A percentile compares a stretch with the other conserved stretches of the same genome.
phyloP scores from a whole-genome alignment of 1,284 basidiomycete genomes.

The Cystobasidium slooffiae region DNA sequence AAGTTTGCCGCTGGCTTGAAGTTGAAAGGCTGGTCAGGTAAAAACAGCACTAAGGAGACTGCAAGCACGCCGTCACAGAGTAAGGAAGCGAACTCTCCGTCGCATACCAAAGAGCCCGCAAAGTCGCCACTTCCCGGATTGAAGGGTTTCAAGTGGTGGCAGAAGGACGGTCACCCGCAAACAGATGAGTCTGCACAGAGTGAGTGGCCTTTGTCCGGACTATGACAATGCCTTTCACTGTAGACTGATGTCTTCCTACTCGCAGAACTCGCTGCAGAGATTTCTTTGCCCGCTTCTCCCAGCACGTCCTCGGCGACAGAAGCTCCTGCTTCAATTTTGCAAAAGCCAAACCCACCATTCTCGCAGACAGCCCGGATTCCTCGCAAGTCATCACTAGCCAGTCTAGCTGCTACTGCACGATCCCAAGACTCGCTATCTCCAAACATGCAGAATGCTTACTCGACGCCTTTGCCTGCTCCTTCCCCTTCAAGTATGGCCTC shows the following conservation, averaged over 20 bases:
- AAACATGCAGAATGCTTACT: constrained; percentile 1
- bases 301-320: constrained; percentile 17
- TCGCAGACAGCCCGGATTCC: constrained; percentile 26
- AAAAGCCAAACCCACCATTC: constrained; percentile 22
- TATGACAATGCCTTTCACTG: not conserved
- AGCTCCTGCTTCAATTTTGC: not conserved
- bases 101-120: constrained; percentile 7
- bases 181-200: constrained; percentile 13
- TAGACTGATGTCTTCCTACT: not conserved
- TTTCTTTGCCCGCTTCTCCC: constrained; percentile 27
- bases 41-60: constrained; percentile 7
- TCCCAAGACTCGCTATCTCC: constrained; percentile 24
- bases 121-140: constrained; percentile 22
- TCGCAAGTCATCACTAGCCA: constrained; percentile 39
- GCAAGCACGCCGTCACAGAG: not conserved
- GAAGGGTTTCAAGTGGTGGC: constrained; percentile 41
- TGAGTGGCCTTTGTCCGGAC: constrained; percentile 1
- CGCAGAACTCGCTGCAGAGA: constrained; percentile 21
- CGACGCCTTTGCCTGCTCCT: constrained; percentile 7
- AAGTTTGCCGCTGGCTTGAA: constrained; percentile 32
- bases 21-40: constrained; percentile 38
- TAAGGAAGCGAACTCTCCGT: constrained; percentile 2
- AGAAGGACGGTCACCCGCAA: constrained; percentile 32
- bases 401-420: constrained; percentile 12
- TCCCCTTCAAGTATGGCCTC: constrained; percentile 5